phyloP scores from a whole-genome alignment of 495 filamentous ascomycete species.

The Talaromyces nanjingensis region DNA sequence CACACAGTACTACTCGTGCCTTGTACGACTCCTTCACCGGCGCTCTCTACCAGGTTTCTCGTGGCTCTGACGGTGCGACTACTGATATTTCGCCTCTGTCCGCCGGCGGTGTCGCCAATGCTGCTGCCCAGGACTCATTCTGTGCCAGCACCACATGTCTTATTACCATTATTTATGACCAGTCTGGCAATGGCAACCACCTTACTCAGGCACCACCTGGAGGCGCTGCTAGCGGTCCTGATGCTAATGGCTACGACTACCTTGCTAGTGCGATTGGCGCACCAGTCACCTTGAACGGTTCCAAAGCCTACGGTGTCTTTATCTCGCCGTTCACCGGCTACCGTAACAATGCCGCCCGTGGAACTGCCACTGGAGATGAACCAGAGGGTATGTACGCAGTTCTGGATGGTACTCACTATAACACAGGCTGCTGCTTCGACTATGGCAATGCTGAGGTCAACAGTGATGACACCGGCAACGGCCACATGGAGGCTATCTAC shows the following conservation, averaged over 20 bases:
- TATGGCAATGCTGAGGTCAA: conserved; percentile 54
- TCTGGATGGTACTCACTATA: conserved; percentile 54
- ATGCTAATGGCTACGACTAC: conserved; percentile 46
- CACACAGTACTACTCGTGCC: conserved; percentile 55
- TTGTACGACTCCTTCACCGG: conserved; percentile 44
- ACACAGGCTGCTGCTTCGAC: conserved; percentile 52
- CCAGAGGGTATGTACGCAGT: conserved; percentile 54
- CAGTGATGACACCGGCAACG: conserved; percentile 45
- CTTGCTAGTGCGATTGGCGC: conserved; percentile 47
- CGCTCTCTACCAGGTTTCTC: conserved; percentile 48
- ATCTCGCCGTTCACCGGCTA: conserved; percentile 49
- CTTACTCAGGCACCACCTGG: conserved; percentile 51
- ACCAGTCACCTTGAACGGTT: conserved; percentile 48
- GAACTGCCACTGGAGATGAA: conserved; percentile 43
- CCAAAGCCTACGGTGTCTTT: conserved; percentile 55
- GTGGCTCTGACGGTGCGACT: conserved; percentile 41
- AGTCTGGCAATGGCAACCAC: conserved; percentile 50
- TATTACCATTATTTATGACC: conserved; percentile 54
- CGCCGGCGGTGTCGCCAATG: conserved; percentile 51
- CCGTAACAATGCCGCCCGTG: conserved; percentile 41
- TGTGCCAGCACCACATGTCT: conserved; percentile 50
- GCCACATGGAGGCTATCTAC: conserved; percentile 59
- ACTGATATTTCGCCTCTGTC: conserved; percentile 39
- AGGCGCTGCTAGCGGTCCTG: conserved; percentile 41
- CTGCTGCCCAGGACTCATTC: conserved; percentile 48